Percentiles rank a stretch among this genome's conserved stretches.
Conservation (phyloP, 2,329 filamentous ascomycete genomes). For the Aspergillus alliaceus region DNA sequence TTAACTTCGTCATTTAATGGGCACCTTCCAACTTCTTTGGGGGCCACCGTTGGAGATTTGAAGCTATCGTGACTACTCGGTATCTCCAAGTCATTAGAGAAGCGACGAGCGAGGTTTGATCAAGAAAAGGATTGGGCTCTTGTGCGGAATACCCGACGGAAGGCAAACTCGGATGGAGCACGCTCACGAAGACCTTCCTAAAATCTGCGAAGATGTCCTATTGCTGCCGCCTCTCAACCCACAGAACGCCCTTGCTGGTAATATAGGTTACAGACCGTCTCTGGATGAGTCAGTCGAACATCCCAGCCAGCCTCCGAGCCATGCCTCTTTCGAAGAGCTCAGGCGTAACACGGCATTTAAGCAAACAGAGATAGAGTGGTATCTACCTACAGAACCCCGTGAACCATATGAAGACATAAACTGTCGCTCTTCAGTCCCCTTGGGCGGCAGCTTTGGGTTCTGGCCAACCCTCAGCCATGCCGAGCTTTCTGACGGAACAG, state of each 20-base stretch:
- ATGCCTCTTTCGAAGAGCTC: background rate
- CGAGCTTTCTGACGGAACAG: background rate
- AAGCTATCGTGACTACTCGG: no score
- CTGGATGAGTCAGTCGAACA: background rate
- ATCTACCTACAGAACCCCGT: background rate
- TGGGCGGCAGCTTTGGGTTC: background rate
- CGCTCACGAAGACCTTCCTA: background rate
- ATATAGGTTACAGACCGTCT: background rate
- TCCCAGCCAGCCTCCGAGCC: background rate
- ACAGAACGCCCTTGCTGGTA: no score
- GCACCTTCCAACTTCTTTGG: no score
- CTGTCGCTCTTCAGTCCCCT: background rate
- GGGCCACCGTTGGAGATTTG: no score
- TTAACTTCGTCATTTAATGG: no score
- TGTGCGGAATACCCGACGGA: background rate
- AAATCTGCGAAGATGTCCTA: conserved; percentile 4
- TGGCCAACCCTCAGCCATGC: background rate
- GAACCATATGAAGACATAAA: background rate
- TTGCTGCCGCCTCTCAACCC: background rate
- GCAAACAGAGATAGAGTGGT: background rate
- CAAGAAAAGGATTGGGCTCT: background rate
- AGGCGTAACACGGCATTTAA: background rate
- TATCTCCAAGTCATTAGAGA: no score
- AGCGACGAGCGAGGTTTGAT: background rate
- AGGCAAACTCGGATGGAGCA: conserved; percentile 1